Percentiles rank a stretch among this genome's conserved stretches.
These are phyloP conservation scores for Apostasia ramifera DNA, from an alignment of 106 monocot genomes.

Conservation along the genomic window DNA sequence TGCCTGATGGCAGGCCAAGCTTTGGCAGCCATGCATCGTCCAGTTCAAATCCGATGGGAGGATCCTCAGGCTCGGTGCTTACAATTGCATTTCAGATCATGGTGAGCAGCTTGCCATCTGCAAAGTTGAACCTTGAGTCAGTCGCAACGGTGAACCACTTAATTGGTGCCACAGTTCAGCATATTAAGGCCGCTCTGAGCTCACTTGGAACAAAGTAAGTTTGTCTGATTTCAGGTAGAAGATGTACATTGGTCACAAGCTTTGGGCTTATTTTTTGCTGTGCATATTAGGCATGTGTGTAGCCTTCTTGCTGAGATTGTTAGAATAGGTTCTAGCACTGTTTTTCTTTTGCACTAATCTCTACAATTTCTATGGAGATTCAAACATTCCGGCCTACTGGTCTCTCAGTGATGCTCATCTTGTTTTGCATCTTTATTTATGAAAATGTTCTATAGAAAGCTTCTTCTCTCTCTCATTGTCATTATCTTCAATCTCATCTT, in stretches of 20 bases:
- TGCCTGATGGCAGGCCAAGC: slow-evolving; percentile 47
- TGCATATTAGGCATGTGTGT: slow-evolving; percentile 6
- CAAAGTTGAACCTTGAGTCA: slow-evolving; percentile 70
- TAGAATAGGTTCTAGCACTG: background rate
- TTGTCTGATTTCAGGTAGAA: background rate
- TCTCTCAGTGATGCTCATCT: background rate
- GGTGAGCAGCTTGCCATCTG: slow-evolving; percentile 69
- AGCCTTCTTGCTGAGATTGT: background rate
- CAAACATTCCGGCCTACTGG: background rate
- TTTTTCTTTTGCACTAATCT: no score
- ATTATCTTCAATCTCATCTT: no score
- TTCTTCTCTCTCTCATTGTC: no score
- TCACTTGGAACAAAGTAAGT: background rate
- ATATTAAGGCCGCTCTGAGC: slow-evolving; percentile 84
- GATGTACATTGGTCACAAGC: background rate
- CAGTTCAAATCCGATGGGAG: slow-evolving; percentile 35
- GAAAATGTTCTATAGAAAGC: no score
- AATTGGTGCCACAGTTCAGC: slow-evolving; percentile 81
- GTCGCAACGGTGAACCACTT: slow-evolving; percentile 68
- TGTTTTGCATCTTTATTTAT: no score
- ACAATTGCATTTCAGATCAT: slow-evolving; percentile 82
- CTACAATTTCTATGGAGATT: background rate
- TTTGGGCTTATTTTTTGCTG: background rate
- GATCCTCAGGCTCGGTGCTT: slow-evolving; percentile 39
- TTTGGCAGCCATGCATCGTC: slow-evolving; percentile 25